Base-by-base conservation (phyloP, 805 yeast species). In the Lachancea thermotolerans region DNA sequence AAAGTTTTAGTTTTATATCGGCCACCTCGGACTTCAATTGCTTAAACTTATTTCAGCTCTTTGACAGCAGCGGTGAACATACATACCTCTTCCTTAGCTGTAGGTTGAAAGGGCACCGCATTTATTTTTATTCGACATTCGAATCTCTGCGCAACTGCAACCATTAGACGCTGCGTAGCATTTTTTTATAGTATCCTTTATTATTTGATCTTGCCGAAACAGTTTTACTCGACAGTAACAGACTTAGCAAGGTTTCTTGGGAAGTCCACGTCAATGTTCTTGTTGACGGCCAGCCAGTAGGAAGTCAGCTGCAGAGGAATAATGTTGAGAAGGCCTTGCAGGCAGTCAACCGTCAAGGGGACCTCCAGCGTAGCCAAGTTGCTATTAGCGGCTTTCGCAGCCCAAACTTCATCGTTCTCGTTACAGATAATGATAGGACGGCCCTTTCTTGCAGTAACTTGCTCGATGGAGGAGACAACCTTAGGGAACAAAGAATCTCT, bases 161-260 rank as follows among this genome's bases (percentile, higher is more conserved):
- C 33, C 33, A 21, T 21, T 7, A 4, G 25, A 21, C 4, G 25
- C 25, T 21, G 25, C 25, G 6, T 21, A 21, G 25, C 25, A n/a
- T 21, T 21, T 4, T 21, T 4, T 21, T 21, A 21, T 21, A 21
- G 7, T 21, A 21, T 21, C 7, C 7, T 21, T 21, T 21, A 7
- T 21, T 21, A 7, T 21, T 21, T 21, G 25, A 21, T 21, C 25
- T 21, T 21, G 25, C 25, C 7, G 25, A 21, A 21, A 21, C 6
- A 21, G 7, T 21, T 41, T 64, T 73, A 90, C 72, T 89, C 98
- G 51, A 93, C 99, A 39, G 99, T 93, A 47, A 93, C 99, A 42
- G 96, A 84, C 74, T 93, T 93, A 52, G 99, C 99, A 70, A 93
- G 78, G 73, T 93, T 93, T 71, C 99, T 81, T 54, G 99, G 99